phyloP scores from a whole-genome alignment of 345 rosid species.

The Syzygium aromaticum region DNA sequence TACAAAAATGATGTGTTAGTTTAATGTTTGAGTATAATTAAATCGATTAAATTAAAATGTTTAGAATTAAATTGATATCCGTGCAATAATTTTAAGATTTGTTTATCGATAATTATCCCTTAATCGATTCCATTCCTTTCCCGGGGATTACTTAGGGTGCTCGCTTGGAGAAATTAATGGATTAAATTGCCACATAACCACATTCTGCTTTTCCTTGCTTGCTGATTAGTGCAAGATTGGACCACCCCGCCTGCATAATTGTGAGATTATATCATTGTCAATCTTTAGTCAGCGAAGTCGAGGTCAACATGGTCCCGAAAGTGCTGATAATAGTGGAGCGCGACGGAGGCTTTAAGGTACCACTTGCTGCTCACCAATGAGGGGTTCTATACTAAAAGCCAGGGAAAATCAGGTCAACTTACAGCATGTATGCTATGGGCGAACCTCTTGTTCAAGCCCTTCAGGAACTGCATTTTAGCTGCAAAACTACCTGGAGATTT shows the following conservation, averaged over 20 bases:
- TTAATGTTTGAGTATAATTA: background rate
- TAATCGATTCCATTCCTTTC: background rate
- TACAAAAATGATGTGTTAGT: background rate
- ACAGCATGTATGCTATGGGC: no score
- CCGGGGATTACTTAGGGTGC: background rate
- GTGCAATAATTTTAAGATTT: background rate
- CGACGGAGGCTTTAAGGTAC: background rate
- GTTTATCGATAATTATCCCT: background rate
- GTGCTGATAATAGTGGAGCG: background rate
- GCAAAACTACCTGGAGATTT: no score
- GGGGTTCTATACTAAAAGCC: no score
- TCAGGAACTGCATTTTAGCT: no score
- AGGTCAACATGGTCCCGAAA: background rate
- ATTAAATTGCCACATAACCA: background rate
- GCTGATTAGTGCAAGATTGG: background rate
- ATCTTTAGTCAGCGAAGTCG: background rate
- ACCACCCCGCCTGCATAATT: background rate
- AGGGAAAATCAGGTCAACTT: no score
- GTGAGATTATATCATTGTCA: background rate
- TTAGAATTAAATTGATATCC: accelerated
- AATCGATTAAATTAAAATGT: accelerated
- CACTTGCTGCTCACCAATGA: background rate
- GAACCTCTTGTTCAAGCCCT: no score
- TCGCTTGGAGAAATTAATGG: background rate
- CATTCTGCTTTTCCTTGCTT: background rate